phyloP scores from a whole-genome alignment of 164 flowering plant genomes.

The Litsea cubeba region DNA sequence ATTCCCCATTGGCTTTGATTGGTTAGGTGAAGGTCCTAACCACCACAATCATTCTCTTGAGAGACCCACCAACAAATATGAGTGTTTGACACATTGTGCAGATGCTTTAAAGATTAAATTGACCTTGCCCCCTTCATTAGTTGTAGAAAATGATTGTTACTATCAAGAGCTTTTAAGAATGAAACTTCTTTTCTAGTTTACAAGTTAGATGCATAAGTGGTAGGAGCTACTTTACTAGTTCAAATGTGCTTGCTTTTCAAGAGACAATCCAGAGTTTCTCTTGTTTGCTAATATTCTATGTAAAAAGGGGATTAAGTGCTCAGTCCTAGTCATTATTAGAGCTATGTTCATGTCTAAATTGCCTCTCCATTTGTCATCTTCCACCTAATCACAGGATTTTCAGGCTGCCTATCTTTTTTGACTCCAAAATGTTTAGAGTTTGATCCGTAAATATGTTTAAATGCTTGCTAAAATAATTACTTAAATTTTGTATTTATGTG shows the following conservation, averaged over 20 bases:
- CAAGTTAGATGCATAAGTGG: conserved; percentile 1
- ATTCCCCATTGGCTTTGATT: neutral
- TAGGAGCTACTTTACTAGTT: neutral
- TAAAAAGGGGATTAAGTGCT: conserved; percentile 1
- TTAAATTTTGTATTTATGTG: no score
- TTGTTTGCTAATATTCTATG: neutral
- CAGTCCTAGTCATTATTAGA: neutral
- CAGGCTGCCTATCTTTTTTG: neutral
- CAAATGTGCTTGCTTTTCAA: neutral
- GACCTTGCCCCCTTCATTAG: conserved; percentile 2
- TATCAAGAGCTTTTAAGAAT: conserved; percentile 7
- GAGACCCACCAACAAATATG: neutral
- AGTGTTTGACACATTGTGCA: conserved; percentile 5
- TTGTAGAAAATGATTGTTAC: conserved; percentile 9
- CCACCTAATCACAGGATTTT: neutral
- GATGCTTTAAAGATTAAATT: conserved; percentile 1
- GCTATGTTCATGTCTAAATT: neutral
- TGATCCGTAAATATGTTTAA: no score
- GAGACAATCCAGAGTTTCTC: neutral
- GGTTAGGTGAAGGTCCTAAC: conserved; percentile 5
- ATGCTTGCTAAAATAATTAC: no score
- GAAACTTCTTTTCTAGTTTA: conserved; percentile 7
- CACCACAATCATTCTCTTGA: conserved; percentile 7
- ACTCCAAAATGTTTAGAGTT: neutral
- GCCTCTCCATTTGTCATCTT: neutral